Percentiles rank a stretch among this genome's conserved stretches.
Conservation (phyloP, 331 rosid genomes). For the Erythrophleum ivorense region DNA sequence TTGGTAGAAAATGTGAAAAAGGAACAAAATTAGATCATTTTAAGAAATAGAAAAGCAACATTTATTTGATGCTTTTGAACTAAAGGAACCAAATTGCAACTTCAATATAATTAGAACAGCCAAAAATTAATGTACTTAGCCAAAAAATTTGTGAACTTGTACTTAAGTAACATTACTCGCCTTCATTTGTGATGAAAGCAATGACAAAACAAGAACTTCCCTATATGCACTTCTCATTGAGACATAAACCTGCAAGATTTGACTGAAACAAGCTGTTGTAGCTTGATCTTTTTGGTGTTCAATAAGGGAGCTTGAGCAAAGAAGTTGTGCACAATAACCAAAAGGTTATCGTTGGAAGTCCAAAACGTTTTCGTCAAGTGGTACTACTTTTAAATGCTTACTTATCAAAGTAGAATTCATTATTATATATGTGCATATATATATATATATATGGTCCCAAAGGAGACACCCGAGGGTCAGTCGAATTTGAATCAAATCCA, state of each 20-base stretch:
- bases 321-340: neutral
- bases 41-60: no score
- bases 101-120: no score
- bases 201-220: constrained; percentile 3
- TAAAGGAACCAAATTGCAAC: no score
- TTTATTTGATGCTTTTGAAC: no score
- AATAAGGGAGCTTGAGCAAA: constrained; percentile 19
- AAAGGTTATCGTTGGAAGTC: constrained; percentile 2
- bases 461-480: constrained; percentile 45
- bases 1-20: no score
- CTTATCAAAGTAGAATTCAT: constrained; percentile 15
- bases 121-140: no score
- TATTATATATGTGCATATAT: neutral
- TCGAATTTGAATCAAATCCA: constrained; percentile 43
- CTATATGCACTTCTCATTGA: neutral
- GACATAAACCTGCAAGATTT: neutral
- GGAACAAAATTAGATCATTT: no score
- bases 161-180: no score
- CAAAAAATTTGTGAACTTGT: no score
- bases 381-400: constrained; percentile 39
- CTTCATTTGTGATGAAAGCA: no score
- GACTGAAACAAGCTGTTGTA: neutral
- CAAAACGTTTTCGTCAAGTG: constrained; percentile 34
- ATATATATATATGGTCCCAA: constrained; percentile 13
- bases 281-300: neutral